Conservation (phyloP, 2,329 filamentous ascomycete species). For the Macrophomina pseudophaseolina region DNA sequence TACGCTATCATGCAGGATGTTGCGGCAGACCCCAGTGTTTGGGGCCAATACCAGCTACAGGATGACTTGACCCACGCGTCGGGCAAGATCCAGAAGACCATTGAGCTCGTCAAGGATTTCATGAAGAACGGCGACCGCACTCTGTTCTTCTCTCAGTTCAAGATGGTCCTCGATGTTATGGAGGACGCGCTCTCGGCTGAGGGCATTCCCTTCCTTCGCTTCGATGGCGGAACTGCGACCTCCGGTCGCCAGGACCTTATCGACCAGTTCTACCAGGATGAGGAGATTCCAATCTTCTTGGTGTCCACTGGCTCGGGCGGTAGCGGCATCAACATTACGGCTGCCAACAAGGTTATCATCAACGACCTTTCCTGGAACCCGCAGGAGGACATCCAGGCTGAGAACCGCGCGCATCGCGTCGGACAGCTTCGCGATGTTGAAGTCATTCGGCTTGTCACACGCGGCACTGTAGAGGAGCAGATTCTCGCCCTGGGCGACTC, state of each 20-base stretch:
- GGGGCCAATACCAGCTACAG: slow-evolving; percentile 60
- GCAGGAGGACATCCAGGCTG: slow-evolving; percentile 96
- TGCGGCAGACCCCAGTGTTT: neutral
- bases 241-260: slow-evolving; percentile 84
- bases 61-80: slow-evolving; percentile 71
- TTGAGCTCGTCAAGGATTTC: slow-evolving; percentile 75
- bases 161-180: slow-evolving; percentile 87
- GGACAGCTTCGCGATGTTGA: slow-evolving; percentile 91
- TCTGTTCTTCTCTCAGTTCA: slow-evolving; percentile 93
- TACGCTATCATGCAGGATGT: slow-evolving; percentile 57
- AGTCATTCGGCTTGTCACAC: slow-evolving; percentile 81
- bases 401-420: slow-evolving; percentile 94
- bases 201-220: slow-evolving; percentile 77
- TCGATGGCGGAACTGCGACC: slow-evolving; percentile 85
- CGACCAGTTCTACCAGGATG: slow-evolving; percentile 79
- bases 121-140: slow-evolving; percentile 82
- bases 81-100: slow-evolving; percentile 84
- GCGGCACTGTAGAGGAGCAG: slow-evolving; percentile 86
- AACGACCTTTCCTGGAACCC: slow-evolving; percentile 98
- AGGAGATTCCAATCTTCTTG: slow-evolving; percentile 84
- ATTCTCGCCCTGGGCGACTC: slow-evolving; percentile 90
- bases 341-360: slow-evolving; percentile 96
- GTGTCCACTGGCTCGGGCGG: slow-evolving; percentile 92
- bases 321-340: slow-evolving; percentile 95
- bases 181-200: slow-evolving; percentile 78